Evolutionary conservation across 1,284 basidiomycete genomes (phyloP).

Genomic region (Apiotrichum mycotoxinovorans): DNA sequence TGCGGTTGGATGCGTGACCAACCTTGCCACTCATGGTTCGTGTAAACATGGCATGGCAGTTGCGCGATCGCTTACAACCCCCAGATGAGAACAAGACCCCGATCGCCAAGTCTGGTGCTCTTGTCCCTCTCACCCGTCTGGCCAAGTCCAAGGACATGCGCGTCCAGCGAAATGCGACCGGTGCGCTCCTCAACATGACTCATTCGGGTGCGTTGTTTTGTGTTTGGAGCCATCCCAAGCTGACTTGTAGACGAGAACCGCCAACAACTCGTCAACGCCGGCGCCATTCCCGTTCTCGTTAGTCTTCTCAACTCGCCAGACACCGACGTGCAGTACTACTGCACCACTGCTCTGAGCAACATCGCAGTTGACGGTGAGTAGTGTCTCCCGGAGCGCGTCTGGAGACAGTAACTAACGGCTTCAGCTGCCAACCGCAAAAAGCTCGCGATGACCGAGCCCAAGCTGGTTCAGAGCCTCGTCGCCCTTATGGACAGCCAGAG

Average conservation of each 20-base stretch:
- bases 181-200: conserved; percentile 98
- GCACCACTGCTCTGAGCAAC: conserved; percentile 96
- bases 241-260: conserved; percentile 80
- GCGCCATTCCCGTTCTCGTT: conserved; percentile 96
- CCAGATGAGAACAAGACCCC: conserved; percentile 98
- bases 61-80: conserved; percentile 8
- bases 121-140: conserved; percentile 92
- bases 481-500: conserved; percentile 96
- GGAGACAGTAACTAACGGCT: not conserved
- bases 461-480: conserved; percentile 90
- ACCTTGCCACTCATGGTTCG: conserved; percentile 94
- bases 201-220: conserved; percentile 71
- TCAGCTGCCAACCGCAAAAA: conserved; percentile 86
- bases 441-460: conserved; percentile 89
- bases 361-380: conserved; percentile 92
- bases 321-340: conserved; percentile 99
- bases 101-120: conserved; percentile 97
- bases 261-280: conserved; percentile 97
- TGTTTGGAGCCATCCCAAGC: not conserved
- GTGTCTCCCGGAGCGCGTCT: conserved; percentile 10
- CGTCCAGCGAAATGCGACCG: conserved; percentile 97
- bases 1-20: conserved; percentile 99
- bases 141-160: conserved; percentile 99
- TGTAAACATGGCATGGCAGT: conserved; percentile 10
- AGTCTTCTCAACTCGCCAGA: conserved; percentile 93